Conservation (phyloP, 768 basidiomycete species). For the Pleurotus citrinopileatus region DNA sequence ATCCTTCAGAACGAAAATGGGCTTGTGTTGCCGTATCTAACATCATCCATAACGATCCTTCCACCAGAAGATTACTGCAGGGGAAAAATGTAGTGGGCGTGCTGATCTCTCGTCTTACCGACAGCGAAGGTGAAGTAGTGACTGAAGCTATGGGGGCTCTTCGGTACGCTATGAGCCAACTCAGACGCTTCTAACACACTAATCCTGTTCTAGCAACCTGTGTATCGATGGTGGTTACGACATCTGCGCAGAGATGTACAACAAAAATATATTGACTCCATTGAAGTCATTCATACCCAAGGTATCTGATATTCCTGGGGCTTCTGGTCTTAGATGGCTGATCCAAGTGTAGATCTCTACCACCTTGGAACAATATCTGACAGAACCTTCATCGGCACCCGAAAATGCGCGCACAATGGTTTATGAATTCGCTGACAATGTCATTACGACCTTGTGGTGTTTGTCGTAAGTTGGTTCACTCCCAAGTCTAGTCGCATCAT, state of each 20-base stretch:
- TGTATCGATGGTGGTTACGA: slow-evolving; percentile 96
- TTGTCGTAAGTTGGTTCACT: slow-evolving; percentile 67
- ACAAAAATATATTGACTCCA: slow-evolving; percentile 86
- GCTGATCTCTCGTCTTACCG: slow-evolving; percentile 83
- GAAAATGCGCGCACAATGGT: slow-evolving; percentile 74
- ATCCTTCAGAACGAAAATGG: slow-evolving; percentile 86
- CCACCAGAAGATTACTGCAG: slow-evolving; percentile 85
- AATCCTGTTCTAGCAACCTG: slow-evolving; percentile 60
- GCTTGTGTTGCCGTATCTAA: slow-evolving; percentile 96
- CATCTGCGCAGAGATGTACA: slow-evolving; percentile 96
- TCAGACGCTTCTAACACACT: slow-evolving; percentile 11
- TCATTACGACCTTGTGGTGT: slow-evolving; percentile 92
- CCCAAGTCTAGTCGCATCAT: background rate
- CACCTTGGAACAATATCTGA: slow-evolving; percentile 65
- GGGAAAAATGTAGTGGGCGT: slow-evolving; percentile 88
- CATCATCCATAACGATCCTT: slow-evolving; percentile 92
- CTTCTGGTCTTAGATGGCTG: background rate
- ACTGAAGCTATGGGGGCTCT: slow-evolving; percentile 88
- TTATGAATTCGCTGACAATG: slow-evolving; percentile 87
- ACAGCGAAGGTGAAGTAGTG: slow-evolving; percentile 87
- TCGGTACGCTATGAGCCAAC: slow-evolving; percentile 47
- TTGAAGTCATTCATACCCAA: slow-evolving; percentile 76
- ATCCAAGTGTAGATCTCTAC: slow-evolving; percentile 58
- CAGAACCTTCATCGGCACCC: slow-evolving; percentile 56
- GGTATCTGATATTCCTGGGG: slow-evolving; percentile 34